Evolutionary conservation across 179 eudicot genomes (phyloP).

Genomic region (Patellifolia procumbens): DNA sequence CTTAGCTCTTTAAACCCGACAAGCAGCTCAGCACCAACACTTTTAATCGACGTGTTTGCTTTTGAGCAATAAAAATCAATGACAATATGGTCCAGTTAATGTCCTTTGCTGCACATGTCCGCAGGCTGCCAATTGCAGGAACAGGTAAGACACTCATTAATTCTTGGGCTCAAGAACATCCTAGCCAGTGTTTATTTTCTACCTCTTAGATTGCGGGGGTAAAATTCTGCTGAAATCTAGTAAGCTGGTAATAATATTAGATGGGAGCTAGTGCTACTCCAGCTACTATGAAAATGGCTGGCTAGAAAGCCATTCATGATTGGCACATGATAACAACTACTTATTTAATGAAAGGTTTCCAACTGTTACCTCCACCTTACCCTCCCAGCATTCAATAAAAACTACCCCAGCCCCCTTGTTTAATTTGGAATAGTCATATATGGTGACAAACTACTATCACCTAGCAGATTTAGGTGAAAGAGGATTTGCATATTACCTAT

Average conservation of each 20-base stretch:
- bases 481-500: not conserved
- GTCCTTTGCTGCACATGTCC: not conserved
- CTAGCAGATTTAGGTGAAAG: conserved; percentile 4
- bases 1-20: not conserved
- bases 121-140: not conserved
- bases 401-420: conserved; percentile 11
- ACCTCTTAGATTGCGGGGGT: not conserved
- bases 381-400: conserved; percentile 24
- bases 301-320: conserved; percentile 4
- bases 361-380: conserved; percentile 19
- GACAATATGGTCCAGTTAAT: not conserved
- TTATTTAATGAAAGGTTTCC: conserved; percentile 22
- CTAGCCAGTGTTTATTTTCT: not conserved
- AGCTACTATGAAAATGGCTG: conserved; percentile 4
- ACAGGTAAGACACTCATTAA: conserved; percentile 10
- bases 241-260: not conserved
- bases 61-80: not conserved
- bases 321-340: conserved; percentile 15
- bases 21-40: not conserved
- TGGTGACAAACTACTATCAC: not conserved
- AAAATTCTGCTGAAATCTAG: not conserved
- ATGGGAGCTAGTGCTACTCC: not conserved
- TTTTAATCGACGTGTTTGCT: not conserved
- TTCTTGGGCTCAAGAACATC: not conserved
- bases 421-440: not conserved